phyloP scores from a whole-genome alignment of 2,329 filamentous ascomycete genomes.

The Coleophoma eucalyptorum region DNA sequence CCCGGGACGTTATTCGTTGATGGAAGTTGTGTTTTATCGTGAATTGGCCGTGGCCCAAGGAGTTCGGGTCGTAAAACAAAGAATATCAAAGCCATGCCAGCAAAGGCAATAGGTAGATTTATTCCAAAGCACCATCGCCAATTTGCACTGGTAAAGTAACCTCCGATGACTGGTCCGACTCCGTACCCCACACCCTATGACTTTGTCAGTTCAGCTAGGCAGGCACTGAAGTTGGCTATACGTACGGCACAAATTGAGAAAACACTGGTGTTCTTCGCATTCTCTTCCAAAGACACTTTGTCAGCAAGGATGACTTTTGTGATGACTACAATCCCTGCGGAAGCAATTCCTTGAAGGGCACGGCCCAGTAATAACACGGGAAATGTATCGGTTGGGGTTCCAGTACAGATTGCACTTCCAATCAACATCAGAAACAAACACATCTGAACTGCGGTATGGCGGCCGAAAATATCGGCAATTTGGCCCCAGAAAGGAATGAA shows the following conservation, averaged over 20 bases:
- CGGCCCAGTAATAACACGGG: conserved; percentile 56
- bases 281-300: conserved; percentile 54
- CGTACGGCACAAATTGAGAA: conserved; percentile 53
- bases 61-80: conserved; percentile 54
- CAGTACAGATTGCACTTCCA: conserved; percentile 58
- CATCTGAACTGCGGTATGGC: conserved; percentile 51
- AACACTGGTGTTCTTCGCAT: conserved; percentile 55
- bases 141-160: conserved; percentile 45
- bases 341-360: conserved; percentile 55
- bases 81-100: conserved; percentile 48
- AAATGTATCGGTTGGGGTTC: conserved; percentile 48
- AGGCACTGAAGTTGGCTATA: not conserved
- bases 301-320: conserved; percentile 59
- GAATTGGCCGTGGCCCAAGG: conserved; percentile 44
- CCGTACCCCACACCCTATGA: conserved; percentile 30
- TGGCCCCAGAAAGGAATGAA: conserved; percentile 64
- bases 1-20: conserved; percentile 4
- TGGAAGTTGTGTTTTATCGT: conserved; percentile 43
- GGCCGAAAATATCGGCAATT: conserved; percentile 59
- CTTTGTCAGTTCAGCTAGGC: conserved; percentile 29
- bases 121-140: conserved; percentile 67
- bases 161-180: conserved; percentile 50
- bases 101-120: conserved; percentile 47
- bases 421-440: conserved; percentile 52
- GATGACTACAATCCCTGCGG: conserved; percentile 56